Percentiles rank a stretch among this genome's conserved stretches.
Evolutionary conservation across 1,139 yeast species (phyloP).

Genomic region (Scheffersomyces illinoinensis): DNA sequence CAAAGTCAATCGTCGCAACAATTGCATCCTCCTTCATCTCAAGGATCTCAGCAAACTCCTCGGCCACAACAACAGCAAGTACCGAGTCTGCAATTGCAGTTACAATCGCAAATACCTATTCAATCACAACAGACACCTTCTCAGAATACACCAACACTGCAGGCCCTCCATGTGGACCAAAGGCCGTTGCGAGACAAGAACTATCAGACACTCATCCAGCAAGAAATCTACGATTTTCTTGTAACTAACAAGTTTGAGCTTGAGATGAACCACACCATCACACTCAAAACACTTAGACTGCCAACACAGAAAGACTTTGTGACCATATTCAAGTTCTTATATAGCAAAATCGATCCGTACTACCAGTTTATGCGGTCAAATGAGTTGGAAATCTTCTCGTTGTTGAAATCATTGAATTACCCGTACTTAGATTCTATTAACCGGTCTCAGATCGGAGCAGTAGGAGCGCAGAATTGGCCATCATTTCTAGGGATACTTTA

Average conservation of each 20-base stretch:
- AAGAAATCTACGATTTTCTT: conserved; percentile 67
- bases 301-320: conserved; percentile 92
- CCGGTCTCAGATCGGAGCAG: conserved; percentile 85
- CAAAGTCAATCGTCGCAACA: conserved; percentile 24
- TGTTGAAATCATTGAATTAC: conserved; percentile 66
- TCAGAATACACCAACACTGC: conserved; percentile 6
- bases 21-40: conserved; percentile 9
- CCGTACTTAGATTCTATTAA: conserved; percentile 82
- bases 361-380: conserved; percentile 66
- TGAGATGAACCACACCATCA: conserved; percentile 70
- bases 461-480: conserved; percentile 92
- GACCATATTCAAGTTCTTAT: conserved; percentile 76
- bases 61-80: conserved; percentile 12
- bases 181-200: conserved; percentile 76
- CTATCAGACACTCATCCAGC: conserved; percentile 65
- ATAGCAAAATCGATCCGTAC: conserved; percentile 76
- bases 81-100: conserved; percentile 8
- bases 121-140: conserved; percentile 3
- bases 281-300: conserved; percentile 62
- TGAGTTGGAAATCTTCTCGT: conserved; percentile 73
- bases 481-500: conserved; percentile 76
- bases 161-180: conserved; percentile 47
- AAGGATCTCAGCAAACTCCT: conserved; percentile 17
- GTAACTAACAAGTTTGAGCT: conserved; percentile 64
- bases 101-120: conserved; percentile 2